Evolutionary conservation across 1,139 yeast genomes (phyloP).

Genomic region (Taphrina wiesneri): DNA sequence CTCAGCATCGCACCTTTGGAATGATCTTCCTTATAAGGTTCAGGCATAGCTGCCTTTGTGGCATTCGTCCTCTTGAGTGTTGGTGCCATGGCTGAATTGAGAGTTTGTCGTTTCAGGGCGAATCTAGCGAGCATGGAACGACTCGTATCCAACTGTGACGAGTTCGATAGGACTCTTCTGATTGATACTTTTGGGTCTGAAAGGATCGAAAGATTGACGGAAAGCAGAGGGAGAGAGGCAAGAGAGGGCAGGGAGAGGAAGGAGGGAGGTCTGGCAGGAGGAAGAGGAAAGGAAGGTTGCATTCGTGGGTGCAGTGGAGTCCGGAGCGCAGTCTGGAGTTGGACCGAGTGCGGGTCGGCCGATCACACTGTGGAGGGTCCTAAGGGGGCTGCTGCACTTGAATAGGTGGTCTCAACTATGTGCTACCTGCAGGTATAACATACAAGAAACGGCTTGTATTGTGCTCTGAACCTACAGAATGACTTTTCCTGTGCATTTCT

Average conservation of each 20-base stretch:
- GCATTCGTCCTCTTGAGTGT: conserved; percentile 24
- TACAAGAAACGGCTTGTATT: too few relatives aligned
- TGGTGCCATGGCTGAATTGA: conserved; percentile 13
- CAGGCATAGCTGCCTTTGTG: conserved; percentile 17
- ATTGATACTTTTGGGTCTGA: neutral
- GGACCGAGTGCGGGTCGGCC: neutral
- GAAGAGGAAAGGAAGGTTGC: neutral
- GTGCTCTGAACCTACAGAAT: too few relatives aligned
- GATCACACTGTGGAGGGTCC: neutral
- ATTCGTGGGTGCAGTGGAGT: neutral
- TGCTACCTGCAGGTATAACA: too few relatives aligned
- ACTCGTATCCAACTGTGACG: neutral
- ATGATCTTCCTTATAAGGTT: conserved; percentile 28
- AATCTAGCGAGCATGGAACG: conserved; percentile 20
- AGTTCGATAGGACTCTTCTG: neutral
- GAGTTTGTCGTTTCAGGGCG: conserved; percentile 13
- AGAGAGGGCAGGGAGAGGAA: neutral
- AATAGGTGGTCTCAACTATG: too few relatives aligned
- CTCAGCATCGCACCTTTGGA: conserved; percentile 30
- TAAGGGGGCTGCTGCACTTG: too few relatives aligned
- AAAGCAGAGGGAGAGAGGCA: neutral
- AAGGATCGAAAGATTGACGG: neutral
- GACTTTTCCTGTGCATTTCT: too few relatives aligned
- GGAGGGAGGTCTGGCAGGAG: neutral
- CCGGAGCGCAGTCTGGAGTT: neutral